Conservation (phyloP, 371 early-diverging fungal species). For the Batrachochytrium dendrobatidis region DNA sequence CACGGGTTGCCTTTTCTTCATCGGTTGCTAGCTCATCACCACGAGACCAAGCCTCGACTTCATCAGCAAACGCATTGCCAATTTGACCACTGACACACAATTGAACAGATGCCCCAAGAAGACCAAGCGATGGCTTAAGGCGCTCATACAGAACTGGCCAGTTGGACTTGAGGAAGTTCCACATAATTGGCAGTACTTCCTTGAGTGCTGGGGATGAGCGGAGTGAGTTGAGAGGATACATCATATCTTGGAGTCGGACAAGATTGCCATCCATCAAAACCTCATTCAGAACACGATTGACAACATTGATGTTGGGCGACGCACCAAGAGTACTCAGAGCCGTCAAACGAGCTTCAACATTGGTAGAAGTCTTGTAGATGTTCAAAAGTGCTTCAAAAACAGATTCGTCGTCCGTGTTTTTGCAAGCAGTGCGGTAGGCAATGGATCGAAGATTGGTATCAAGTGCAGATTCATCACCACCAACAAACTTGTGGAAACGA, state of each 20-base stretch:
- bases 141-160: slow-evolving; percentile 59
- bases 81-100: slow-evolving; percentile 12
- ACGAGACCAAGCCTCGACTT: slow-evolving; percentile 41
- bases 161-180: slow-evolving; percentile 71
- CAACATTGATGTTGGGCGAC: slow-evolving; percentile 49
- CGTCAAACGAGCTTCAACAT: slow-evolving; percentile 68
- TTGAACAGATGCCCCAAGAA: slow-evolving; percentile 64
- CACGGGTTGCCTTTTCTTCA: slow-evolving; percentile 31
- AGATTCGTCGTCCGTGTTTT: slow-evolving; percentile 51
- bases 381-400: slow-evolving; percentile 72
- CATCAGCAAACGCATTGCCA: slow-evolving; percentile 22
- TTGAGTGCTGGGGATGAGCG: slow-evolving; percentile 39
- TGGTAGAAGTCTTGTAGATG: slow-evolving; percentile 59
- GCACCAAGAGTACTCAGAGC: slow-evolving; percentile 74
- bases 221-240: slow-evolving; percentile 51
- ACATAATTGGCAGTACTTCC: slow-evolving; percentile 56
- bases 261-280: slow-evolving; percentile 57
- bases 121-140: slow-evolving; percentile 58
- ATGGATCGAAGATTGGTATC: slow-evolving; percentile 80
- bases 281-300: slow-evolving; percentile 53
- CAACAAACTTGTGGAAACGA: slow-evolving; percentile 53
- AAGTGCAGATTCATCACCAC: slow-evolving; percentile 49
- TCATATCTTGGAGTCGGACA: slow-evolving; percentile 78
- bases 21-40: slow-evolving; percentile 63
- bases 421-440: slow-evolving; percentile 67